Conservation (phyloP, 1,139 yeast genomes). For the Kazachstania sp. region DNA sequence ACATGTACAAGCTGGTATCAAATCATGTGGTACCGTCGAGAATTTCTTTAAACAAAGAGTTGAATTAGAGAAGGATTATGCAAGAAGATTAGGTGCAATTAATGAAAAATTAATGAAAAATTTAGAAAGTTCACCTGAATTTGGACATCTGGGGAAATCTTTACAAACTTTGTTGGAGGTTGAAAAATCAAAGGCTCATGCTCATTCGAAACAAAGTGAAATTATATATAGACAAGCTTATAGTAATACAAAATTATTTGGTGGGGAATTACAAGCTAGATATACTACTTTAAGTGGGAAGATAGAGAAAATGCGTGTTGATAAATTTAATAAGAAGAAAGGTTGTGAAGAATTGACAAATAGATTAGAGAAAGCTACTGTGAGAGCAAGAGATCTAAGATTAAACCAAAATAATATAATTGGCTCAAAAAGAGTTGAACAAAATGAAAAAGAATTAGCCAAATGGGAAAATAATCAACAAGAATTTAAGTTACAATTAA, state of each 20-base stretch:
- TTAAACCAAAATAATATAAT: constrained; percentile 53
- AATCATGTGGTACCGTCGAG: constrained; percentile 20
- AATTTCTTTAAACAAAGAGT: constrained; percentile 24
- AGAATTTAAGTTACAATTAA: constrained; percentile 40
- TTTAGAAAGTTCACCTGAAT: constrained; percentile 19
- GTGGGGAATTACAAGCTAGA: constrained; percentile 24
- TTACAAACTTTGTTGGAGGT: constrained; percentile 12
- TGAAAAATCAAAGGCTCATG: constrained; percentile 24
- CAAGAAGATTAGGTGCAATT: constrained; percentile 29
- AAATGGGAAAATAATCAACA: constrained; percentile 45
- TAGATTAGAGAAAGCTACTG: constrained; percentile 22
- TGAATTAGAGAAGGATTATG: constrained; percentile 29
- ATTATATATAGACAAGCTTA: constrained; percentile 21
- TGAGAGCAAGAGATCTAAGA: constrained; percentile 22
- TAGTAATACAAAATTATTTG: constrained; percentile 19
- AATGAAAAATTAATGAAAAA: constrained; percentile 21
- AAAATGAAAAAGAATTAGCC: constrained; percentile 51
- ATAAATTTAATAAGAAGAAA: constrained; percentile 26
- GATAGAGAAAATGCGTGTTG: constrained; percentile 41
- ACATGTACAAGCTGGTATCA: constrained; percentile 26
- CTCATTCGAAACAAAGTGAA: constrained; percentile 28
- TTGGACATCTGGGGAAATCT: constrained; percentile 19
- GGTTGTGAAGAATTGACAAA: constrained; percentile 24
- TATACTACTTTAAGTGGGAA: constrained; percentile 76
- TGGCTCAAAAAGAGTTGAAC: constrained; percentile 71